Evolutionary conservation across 2,329 filamentous ascomycete species (phyloP).

Genomic region (Aspergillus ruber): DNA sequence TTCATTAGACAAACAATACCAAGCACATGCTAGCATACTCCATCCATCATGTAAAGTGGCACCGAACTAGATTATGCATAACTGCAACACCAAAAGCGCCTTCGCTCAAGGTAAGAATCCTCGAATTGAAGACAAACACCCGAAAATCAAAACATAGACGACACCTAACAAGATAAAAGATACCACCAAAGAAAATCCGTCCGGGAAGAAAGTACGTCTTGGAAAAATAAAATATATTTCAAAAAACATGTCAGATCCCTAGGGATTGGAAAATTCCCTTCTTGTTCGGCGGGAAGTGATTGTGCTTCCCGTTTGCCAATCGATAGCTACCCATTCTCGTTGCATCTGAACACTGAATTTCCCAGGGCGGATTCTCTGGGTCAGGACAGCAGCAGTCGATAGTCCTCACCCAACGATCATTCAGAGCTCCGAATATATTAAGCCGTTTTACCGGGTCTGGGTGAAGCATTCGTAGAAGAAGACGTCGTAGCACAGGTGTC

Average conservation of each 20-base stretch:
- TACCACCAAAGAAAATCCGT: not conserved
- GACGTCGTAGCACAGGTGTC: conserved; percentile 50
- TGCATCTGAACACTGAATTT: conserved; percentile 11
- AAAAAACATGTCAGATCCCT: conserved; percentile 17
- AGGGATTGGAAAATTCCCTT: conserved; percentile 21
- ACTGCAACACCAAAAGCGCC: not conserved
- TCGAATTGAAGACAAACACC: not conserved
- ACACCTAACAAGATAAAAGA: not conserved
- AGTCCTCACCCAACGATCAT: conserved; percentile 64
- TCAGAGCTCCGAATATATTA: conserved; percentile 61
- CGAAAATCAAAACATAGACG: not conserved
- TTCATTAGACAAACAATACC: not conserved
- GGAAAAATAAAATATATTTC: not conserved
- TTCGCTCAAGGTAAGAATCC: not conserved
- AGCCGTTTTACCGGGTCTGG: conserved; percentile 67
- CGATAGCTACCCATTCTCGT: conserved; percentile 17
- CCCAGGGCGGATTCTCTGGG: not conserved
- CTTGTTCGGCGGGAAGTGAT: conserved; percentile 26
- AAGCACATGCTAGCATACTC: not conserved
- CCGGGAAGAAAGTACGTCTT: not conserved
- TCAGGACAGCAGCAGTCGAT: conserved; percentile 76
- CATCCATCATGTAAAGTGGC: too few species aligned
- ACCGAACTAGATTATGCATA: not conserved
- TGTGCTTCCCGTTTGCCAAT: conserved; percentile 20
- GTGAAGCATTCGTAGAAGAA: conserved; percentile 76